Base-by-base conservation (phyloP, 306 rosid genomes). In the Geum urbanum region DNA sequence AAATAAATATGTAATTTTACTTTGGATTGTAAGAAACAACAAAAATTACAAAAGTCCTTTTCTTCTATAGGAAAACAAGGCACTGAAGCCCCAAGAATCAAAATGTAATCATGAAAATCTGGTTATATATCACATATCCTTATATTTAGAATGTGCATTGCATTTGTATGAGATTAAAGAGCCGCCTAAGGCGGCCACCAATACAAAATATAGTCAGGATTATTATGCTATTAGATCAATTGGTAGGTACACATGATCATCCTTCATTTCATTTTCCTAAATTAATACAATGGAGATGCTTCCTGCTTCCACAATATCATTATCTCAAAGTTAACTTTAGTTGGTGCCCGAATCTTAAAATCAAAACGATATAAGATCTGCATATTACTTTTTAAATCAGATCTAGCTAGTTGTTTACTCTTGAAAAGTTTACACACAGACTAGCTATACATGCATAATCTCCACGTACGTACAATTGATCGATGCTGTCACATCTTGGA, bases 401-500 rank as follows among this genome's bases (percentile, higher is more conserved):
- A 48, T 44, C 68, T 70, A 27, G n/a, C 32, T 27, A 63, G 14
- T 32, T 70, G 19, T 68, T 63, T 11, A 46, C 37, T 41, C 67
- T 3, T 61, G 32, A 41, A 51, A 57, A 43, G 59, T 65, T 63
- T 45, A 64, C 46, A 65, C 69, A 52, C 52, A 58, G 32, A 27
- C 32, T 27, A 27, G 32, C 76, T n/a, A n/a, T n/a, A n/a, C 9
- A 65, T 64, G 59, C 73, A 70, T 74, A 48, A 56, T 64, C 73
- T 49, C 79, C 83, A 58, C 77, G 20, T 69, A 74, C 20, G n/a
- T n/a, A n/a, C n/a, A n/a, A n/a, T n/a, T n/a, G 50, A 75, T 27
- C 2, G 83, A 75, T 66, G 68, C 76, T 70, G 73, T 70, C 79
- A 62, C 70, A 70, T 74, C 76, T 41, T 19, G 69, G 19, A 64